Base-by-base conservation (phyloP, 305 asterid genomes). In the Ilex paraguariensis region DNA sequence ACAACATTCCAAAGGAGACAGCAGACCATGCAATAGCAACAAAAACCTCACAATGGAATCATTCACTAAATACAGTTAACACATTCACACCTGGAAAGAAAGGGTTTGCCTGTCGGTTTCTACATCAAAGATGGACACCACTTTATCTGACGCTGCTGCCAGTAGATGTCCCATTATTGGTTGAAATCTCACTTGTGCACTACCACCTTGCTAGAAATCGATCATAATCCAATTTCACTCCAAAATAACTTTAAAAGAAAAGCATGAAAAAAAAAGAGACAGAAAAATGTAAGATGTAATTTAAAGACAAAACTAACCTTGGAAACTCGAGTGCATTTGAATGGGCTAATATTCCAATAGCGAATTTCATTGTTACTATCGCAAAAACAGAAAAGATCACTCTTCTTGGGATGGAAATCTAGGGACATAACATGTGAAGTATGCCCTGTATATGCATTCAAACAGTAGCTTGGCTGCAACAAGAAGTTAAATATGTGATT, bases 341-440 rank as follows among this genome's bases (percentile, higher is more conserved):
- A 87, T 36, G 97, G 86, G 59, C 68, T 80, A 50, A 77, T 72
- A 66, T 79, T 80, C 97, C 99, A 93, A 74, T 90, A 93, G 54
- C 85, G 88, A 63, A 93, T 84, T 79, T 93, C 98, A 62, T 81
- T 81, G 75, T 72, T 82, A 75, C 92, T 81, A 75, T 90, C 98
- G 62, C 97, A 84, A 83, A 89, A 93, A 66, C 96, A 87, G 71
- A 90, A 90, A 8, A 93, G 75, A 69, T 90, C 98, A 28, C 74
- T 85, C 91, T 92, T 92, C 76, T 87, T 90, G 17, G 98, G 98
- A 82, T 90, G 95, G 79, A 92, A 93, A 77, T 93, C 98, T 46
- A 93, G 82, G 67, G 98, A 93, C 87, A 93, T 77, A 62, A 93
- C 87, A 59, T 77, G 95, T 42, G 88, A 75, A 61, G 80, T 49